A percentile compares a stretch with the other conserved stretches of the same genome.
phyloP scores from a whole-genome alignment of 2,329 filamentous ascomycete genomes.

The Paraphaeosphaeria minitans region DNA sequence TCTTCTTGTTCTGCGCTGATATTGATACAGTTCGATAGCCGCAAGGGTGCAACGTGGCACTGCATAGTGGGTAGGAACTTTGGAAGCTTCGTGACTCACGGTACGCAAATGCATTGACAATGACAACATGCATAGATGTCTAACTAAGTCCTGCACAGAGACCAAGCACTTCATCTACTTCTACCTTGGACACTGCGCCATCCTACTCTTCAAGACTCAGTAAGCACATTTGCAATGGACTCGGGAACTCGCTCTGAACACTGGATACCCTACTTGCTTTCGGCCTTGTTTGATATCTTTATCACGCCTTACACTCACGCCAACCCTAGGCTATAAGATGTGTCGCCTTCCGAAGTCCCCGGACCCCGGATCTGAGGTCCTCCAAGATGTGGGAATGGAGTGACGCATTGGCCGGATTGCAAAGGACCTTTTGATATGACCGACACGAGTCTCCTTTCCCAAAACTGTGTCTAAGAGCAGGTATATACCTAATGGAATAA shows the following conservation, averaged over 20 bases:
- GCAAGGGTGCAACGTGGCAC: slow-evolving; percentile 98
- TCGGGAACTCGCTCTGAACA: slow-evolving; percentile 8
- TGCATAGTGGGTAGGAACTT: slow-evolving; percentile 99
- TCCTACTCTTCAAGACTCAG: slow-evolving; percentile 98
- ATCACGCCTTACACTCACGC: background rate
- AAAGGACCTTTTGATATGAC: slow-evolving; percentile 23
- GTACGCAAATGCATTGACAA: slow-evolving; percentile 57
- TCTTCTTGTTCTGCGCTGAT: slow-evolving; percentile 22
- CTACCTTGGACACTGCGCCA: slow-evolving; percentile 97
- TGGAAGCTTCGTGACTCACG: slow-evolving; percentile 97
- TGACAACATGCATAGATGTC: background rate
- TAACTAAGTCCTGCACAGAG: slow-evolving; percentile 62
- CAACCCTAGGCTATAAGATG: slow-evolving; percentile 10
- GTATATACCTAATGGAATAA: slow-evolving; percentile 14
- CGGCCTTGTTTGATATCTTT: slow-evolving; percentile 1
- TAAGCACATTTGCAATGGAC: slow-evolving; percentile 48
- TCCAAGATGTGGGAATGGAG: slow-evolving; percentile 2
- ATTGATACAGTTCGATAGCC: slow-evolving; percentile 79
- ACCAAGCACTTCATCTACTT: slow-evolving; percentile 99
- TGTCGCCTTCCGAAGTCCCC: background rate
- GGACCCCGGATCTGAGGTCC: background rate
- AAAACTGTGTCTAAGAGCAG: slow-evolving; percentile 21
- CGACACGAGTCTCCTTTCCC: slow-evolving; percentile 33
- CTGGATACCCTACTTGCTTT: slow-evolving; percentile 8
- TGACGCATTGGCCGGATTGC: slow-evolving; percentile 12